A percentile compares a stretch with the other conserved stretches of the same genome.
Evolutionary conservation across 1,139 yeast genomes (phyloP).

Genomic region (Saccharomyces pastorianus): DNA sequence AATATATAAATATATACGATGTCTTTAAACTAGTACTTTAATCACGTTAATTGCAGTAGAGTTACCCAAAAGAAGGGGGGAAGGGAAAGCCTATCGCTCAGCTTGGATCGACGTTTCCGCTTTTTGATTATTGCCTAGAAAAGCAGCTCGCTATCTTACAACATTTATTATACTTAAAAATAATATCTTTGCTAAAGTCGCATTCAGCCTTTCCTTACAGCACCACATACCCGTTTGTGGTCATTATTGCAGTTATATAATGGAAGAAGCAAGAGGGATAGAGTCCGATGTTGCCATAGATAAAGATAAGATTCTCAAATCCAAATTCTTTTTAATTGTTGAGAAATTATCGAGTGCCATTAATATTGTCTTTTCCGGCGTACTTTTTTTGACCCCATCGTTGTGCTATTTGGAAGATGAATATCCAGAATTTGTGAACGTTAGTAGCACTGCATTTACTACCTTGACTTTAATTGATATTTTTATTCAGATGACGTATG

Average conservation of each 20-base stretch:
- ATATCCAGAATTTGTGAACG: background rate
- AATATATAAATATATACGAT: background rate
- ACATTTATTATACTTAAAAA: background rate
- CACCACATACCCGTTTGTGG: background rate
- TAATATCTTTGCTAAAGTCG: background rate
- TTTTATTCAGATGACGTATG: background rate
- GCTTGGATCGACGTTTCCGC: background rate
- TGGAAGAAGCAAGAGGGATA: background rate
- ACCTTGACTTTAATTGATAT: background rate
- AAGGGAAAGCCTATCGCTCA: background rate
- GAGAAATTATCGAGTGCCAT: background rate
- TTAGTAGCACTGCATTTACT: background rate
- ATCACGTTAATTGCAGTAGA: background rate
- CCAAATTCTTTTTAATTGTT: background rate
- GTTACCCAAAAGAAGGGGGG: background rate
- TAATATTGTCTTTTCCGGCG: background rate
- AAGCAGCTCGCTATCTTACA: background rate
- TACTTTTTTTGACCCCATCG: background rate
- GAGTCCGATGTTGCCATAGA: background rate
- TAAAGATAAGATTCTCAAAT: background rate
- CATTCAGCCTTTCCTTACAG: background rate
- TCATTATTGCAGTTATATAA: background rate
- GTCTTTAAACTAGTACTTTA: background rate
- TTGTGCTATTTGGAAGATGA: background rate
- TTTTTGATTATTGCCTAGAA: background rate